phyloP scores from a whole-genome alignment of 2,329 filamentous ascomycete species.

The Bretziella fagacearum region DNA sequence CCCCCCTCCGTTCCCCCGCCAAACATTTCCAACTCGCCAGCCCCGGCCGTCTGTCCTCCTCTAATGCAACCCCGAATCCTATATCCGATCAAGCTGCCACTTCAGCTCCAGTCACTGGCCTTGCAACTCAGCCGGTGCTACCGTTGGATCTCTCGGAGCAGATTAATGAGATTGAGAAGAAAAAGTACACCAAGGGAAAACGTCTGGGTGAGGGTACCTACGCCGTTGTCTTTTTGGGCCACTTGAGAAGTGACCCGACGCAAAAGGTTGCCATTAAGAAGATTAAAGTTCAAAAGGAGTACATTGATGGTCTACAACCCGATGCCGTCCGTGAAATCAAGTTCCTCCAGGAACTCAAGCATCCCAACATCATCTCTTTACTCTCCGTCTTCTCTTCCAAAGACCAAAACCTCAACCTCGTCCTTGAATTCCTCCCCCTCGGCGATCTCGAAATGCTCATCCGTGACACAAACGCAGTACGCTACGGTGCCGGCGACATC shows the following conservation, averaged over 20 bases:
- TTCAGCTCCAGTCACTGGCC: slow-evolving; percentile 5
- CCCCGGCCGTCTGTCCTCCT: slow-evolving; percentile 19
- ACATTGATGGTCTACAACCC: slow-evolving; percentile 78
- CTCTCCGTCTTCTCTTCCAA: slow-evolving; percentile 90
- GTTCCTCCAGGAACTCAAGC: slow-evolving; percentile 80
- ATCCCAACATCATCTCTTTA: slow-evolving; percentile 89
- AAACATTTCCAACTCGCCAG: slow-evolving; percentile 18
- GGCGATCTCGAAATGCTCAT: slow-evolving; percentile 92
- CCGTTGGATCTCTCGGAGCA: slow-evolving; percentile 53
- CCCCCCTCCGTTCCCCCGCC: slow-evolving; percentile 11
- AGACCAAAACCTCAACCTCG: slow-evolving; percentile 88
- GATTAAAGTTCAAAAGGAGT: slow-evolving; percentile 74
- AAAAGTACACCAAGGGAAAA: slow-evolving; percentile 82
- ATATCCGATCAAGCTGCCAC: not conserved
- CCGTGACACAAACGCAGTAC: slow-evolving; percentile 59
- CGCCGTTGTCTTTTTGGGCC: slow-evolving; percentile 82
- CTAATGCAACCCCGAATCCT: slow-evolving; percentile 9
- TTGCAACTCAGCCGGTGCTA: slow-evolving; percentile 20
- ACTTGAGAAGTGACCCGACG: slow-evolving; percentile 54
- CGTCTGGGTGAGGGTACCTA: slow-evolving; percentile 95
- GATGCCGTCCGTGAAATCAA: slow-evolving; percentile 94
- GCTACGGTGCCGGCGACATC: slow-evolving; percentile 76
- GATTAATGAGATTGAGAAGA: slow-evolving; percentile 64
- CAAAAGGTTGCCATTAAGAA: slow-evolving; percentile 82
- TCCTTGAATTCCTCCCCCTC: slow-evolving; percentile 84